Percentiles rank a stretch among this genome's conserved stretches.
Conservation (phyloP, 176 grass and related monocot genomes). For the Ampelocalamus luodianensis region DNA sequence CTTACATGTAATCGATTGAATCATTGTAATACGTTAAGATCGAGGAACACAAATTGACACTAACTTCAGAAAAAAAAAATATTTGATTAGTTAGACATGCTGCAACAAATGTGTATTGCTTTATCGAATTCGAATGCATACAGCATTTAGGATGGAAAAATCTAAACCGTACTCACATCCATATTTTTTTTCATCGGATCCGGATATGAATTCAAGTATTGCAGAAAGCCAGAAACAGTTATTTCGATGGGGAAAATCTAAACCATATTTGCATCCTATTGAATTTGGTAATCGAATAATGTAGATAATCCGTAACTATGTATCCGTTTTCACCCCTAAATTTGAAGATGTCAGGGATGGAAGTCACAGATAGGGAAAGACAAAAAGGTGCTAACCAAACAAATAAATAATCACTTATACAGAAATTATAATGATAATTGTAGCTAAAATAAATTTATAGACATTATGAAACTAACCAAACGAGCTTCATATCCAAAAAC, state of each 20-base stretch:
- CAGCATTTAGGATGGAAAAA: no score
- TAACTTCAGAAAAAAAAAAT: neutral
- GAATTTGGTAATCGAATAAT: constrained; percentile 1
- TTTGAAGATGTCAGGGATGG: neutral
- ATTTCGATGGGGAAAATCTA: neutral
- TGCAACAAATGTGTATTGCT: no score
- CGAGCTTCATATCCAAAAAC: constrained; percentile 94
- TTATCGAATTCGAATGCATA: no score
- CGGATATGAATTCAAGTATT: no score
- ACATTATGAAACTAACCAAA: constrained; percentile 67
- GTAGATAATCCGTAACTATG: neutral
- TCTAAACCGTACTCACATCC: no score
- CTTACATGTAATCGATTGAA: neutral
- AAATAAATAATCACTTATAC: neutral
- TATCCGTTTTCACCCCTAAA: neutral
- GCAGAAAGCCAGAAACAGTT: no score
- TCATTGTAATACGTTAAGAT: neutral
- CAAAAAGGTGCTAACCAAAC: neutral
- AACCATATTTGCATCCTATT: neutral
- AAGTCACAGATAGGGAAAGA: neutral
- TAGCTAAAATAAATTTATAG: constrained; percentile 23
- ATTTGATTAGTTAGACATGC: no score
- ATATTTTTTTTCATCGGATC: no score
- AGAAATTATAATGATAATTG: constrained; percentile 32
- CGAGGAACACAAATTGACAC: neutral